Percentiles rank a stretch among this genome's conserved stretches.
Evolutionary conservation across 805 yeast genomes (phyloP).

Genomic region (Yarrowia sp.): DNA sequence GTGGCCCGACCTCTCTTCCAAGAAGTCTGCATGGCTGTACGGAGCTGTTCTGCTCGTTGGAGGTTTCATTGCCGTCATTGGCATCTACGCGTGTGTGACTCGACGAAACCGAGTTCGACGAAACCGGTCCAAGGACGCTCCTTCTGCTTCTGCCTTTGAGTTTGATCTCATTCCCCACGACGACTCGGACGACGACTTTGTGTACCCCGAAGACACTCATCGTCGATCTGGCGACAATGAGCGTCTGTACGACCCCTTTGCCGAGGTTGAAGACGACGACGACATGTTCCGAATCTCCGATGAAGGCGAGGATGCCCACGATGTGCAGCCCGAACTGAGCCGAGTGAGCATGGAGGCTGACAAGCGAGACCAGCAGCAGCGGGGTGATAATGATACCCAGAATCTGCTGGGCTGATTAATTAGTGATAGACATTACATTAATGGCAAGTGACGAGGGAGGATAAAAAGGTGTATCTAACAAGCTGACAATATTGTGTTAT

Average conservation of each 20-base stretch:
- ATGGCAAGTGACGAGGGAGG: not conserved
- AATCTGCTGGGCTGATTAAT: not conserved
- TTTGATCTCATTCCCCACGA: conserved; percentile 44
- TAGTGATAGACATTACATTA: not conserved
- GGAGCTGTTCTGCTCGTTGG: conserved; percentile 56
- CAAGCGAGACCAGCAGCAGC: not conserved
- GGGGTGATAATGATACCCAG: not conserved
- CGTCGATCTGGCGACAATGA: conserved; percentile 18
- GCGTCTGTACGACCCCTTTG: conserved; percentile 20
- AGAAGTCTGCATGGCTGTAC: conserved; percentile 48
- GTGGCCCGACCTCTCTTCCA: conserved; percentile 40
- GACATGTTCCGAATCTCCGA: conserved; percentile 41
- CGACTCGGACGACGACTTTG: conserved; percentile 41
- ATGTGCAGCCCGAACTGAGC: conserved; percentile 12
- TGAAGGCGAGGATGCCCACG: conserved; percentile 31
- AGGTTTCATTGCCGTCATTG: conserved; percentile 52
- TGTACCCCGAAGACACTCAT: conserved; percentile 15
- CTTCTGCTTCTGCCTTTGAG: conserved; percentile 41
- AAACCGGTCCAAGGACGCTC: conserved; percentile 38
- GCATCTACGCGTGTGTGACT: conserved; percentile 53
- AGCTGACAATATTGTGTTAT: conserved; percentile 12
- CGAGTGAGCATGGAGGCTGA: conserved; percentile 29
- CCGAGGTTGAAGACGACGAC: conserved; percentile 35
- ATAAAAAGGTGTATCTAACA: not conserved
- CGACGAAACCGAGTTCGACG: conserved; percentile 48